Conservation (phyloP, 495 filamentous ascomycete genomes). For the Neurospora sp. region DNA sequence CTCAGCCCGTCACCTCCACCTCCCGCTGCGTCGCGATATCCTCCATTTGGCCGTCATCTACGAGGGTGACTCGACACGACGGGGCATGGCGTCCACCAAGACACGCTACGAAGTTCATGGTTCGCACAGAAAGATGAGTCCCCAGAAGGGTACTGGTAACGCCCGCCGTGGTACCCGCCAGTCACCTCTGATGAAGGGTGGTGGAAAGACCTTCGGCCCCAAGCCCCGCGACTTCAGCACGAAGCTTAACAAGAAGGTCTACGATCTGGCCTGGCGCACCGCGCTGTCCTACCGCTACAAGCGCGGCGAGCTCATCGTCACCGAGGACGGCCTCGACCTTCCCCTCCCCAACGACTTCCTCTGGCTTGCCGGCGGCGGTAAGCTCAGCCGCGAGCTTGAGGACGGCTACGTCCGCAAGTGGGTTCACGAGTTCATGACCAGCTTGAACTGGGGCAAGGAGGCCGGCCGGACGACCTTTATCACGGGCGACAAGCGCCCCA, state of each 20-base stretch:
- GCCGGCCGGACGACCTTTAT: slow-evolving; percentile 71
- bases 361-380: slow-evolving; percentile 15
- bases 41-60: slow-evolving; percentile 87
- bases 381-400: slow-evolving; percentile 26
- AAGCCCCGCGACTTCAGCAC: slow-evolving; percentile 83
- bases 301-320: slow-evolving; percentile 75
- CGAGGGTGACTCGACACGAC: slow-evolving; percentile 81
- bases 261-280: slow-evolving; percentile 92
- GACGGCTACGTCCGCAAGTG: slow-evolving; percentile 45
- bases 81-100: slow-evolving; percentile 80
- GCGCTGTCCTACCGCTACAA: slow-evolving; percentile 85
- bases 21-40: slow-evolving; percentile 84
- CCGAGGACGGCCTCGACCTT: slow-evolving; percentile 62
- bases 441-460: slow-evolving; percentile 60
- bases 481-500: slow-evolving; percentile 44
- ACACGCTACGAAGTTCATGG: slow-evolving; percentile 78
- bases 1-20: slow-evolving; percentile 66
- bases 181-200: slow-evolving; percentile 74
- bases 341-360: slow-evolving; percentile 35
- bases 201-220: slow-evolving; percentile 80
- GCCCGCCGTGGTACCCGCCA: slow-evolving; percentile 74
- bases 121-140: slow-evolving; percentile 61
- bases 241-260: slow-evolving; percentile 75
- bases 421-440: slow-evolving; percentile 51
- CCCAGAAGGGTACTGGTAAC: slow-evolving; percentile 75